Evolutionary conservation across 2,329 filamentous ascomycete species (phyloP), one percentile per base, ranked within the genome.

Genomic region (Aspergillus proliferans): DNA sequence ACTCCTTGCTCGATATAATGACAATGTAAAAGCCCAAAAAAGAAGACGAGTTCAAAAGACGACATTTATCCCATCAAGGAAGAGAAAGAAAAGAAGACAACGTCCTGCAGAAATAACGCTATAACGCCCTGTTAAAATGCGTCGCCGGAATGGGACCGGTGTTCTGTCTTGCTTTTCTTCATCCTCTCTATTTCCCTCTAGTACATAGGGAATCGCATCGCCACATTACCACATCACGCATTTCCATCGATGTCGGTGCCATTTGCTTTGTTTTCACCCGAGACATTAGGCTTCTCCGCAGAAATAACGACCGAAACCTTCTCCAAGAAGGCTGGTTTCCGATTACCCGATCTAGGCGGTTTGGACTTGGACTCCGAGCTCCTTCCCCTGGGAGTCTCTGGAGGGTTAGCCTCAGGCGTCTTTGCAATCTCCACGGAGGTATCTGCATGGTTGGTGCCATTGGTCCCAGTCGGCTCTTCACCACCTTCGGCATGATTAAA

Each of bases 181-280:
- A 46, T 47, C 48, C 49, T 43, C 24, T 26, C 9, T 19, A 9
- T 45, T n/a, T 40, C 33, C 18, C 18, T n/a, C 34, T 8, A 18
- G 14, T 15, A 38, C n/a, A 19, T 9, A 38, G n/a, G 2, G 18
- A 38, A 18, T 36, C 4, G 30, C 52, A 66, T 54, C 56, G 55
- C 47, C 62, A 59, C 64, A 66, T 66, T 42, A 63, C 59, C 33
- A 58, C 52, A 45, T 62, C 61, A 22, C 52, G 55, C 56, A 47
- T 66, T 62, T 1, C 56, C 56, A 39, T 66, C 64, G 3, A 58
- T 58, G 42, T 66, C 64, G 12, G 53, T 55, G 6, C 59, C 63
- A 38, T 63, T 60, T 6, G 53, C 47, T 21, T 55, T 50, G 19
- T 41, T 45, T 6, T 52, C 52, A 4, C 42, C 46, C 40, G 57